phyloP scores from a whole-genome alignment of 306 rosid genomes.

The Cucurbita argyrosperma region DNA sequence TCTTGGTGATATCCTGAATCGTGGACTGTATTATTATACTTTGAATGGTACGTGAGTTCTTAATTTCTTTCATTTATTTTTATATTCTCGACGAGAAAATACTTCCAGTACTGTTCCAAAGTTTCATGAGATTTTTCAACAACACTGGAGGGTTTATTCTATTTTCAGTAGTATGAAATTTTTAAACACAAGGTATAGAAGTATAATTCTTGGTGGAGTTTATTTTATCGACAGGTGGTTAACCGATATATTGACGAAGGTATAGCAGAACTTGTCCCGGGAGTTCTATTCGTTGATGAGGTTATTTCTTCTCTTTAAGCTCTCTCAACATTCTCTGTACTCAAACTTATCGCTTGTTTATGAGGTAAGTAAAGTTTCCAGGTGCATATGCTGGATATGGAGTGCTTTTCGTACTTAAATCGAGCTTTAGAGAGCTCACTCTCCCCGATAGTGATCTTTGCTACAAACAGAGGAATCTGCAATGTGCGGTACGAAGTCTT shows the following conservation, averaged over 20 bases:
- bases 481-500: slow-evolving; percentile 57
- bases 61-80: neutral
- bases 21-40: neutral
- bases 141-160: neutral
- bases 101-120: neutral
- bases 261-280: slow-evolving; percentile 98
- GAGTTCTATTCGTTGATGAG: slow-evolving; percentile 80
- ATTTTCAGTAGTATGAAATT: neutral
- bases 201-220: neutral
- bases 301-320: slow-evolving; percentile 11
- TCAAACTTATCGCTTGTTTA: neutral
- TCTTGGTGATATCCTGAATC: neutral
- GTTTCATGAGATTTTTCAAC: neutral
- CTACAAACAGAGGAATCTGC: slow-evolving; percentile 96
- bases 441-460: slow-evolving; percentile 92
- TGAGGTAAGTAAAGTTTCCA: slow-evolving; percentile 11
- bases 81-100: neutral
- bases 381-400: slow-evolving; percentile 98
- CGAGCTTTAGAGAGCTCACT: slow-evolving; percentile 94
- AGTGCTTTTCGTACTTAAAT: slow-evolving; percentile 85
- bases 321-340: neutral
- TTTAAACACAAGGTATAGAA: neutral
- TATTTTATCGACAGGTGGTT: slow-evolving; percentile 51
- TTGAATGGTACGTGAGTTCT: neutral
- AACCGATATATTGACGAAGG: slow-evolving; percentile 93